Base-by-base conservation (phyloP, 176 grass and related monocot species). In the Bolboschoenus planiculmis region DNA sequence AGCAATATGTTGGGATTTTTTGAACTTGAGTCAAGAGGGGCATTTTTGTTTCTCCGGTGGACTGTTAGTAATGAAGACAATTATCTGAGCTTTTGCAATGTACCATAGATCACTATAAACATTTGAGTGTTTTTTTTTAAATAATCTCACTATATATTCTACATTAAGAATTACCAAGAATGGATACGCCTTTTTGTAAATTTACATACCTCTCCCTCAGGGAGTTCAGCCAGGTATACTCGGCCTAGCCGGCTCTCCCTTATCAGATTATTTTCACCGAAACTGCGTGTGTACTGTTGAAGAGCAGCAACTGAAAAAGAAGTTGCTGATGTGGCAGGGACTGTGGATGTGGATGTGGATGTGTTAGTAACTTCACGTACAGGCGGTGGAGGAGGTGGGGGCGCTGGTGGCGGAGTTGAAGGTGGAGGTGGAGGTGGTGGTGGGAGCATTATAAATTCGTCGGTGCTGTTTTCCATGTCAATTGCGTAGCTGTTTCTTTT, bases 251-350 rank as follows among this genome's bases (percentile, higher is more conserved):
- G 91, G 73, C 91, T 88, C 29, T 96, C 93, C 86, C 97, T 93
- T 83, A 96, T 87, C 24, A 93, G 78, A 90, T 95, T 99, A 81
- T 93, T 77, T 88, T 96, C 91, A 51, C 70, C 86, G 80, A 99
- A 99, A 93, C 86, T 92, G 44, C 91, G 86, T 33, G 93, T 99
- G 85, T 92, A 96, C 77, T 99, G 93, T 71, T 96, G 93, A 73
- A 99, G 91, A 56, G 89, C 85, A 59, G 87, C 86, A 54, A 99
- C 79, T 47, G 97, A 91, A 78, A 92, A 99, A 30, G 97, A 99
- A 79, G 87, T 89, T 40, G 88, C 88, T 42, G 91, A 89, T 84
- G 86, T 99, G 85, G 87, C 83, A 74, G 83, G 88, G 59, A 86
- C 84, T 63, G 90, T 89, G 7, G 91, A 54, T 63, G 71, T 89